Base-by-base conservation (phyloP, 257 asterid genomes). In the Nicotiana noctiflora region DNA sequence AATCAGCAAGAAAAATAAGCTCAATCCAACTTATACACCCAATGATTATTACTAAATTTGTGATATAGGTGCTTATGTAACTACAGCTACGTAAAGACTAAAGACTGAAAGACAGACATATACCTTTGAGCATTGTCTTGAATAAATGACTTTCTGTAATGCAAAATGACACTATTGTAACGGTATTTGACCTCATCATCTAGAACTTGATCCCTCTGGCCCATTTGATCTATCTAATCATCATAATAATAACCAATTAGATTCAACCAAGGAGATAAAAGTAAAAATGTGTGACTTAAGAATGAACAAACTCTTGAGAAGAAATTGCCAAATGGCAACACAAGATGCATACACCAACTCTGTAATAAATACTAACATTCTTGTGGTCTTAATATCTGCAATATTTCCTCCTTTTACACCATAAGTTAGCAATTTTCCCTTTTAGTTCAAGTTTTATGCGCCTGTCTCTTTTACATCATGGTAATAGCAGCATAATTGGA, bases 111-210 rank as follows among this genome's bases (percentile, higher is more conserved):
- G 68, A 51, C 64, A 76, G 34, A n/a, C 59, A 70, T 21, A 46
- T 89, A 95, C 99, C 99, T 93, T 86, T 95, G 99, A 79, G 98
- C 99, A 87, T 93, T 93, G 76, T 95, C 99, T 85, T 92, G 99
- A 84, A 95, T 92, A 88, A 93, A 95, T 56, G 99, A 95, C 84
- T 95, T 95, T 84, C 94, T 87, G 89, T 95, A 95, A 90, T 95
- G 99, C 86, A 88, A 81, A 89, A 95, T 95, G 83, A 93, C 96
- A 70, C 89, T 93, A 84, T 91, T 90, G 89, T 95, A 95, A 40
- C 98, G 97, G 82, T 85, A 90, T 85, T 91, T 93, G 81, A 95
- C 98, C 88, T 93, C 99, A 70, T 92, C 97, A 85, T 93, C 98
- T 64, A 93, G 79, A 80, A 82, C 87, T 79, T 92, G 94, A 89